Percentiles rank a stretch among this genome's conserved stretches.
phyloP scores from a whole-genome alignment of 2,329 filamentous ascomycete genomes.

The Hypomyces rosellus region DNA sequence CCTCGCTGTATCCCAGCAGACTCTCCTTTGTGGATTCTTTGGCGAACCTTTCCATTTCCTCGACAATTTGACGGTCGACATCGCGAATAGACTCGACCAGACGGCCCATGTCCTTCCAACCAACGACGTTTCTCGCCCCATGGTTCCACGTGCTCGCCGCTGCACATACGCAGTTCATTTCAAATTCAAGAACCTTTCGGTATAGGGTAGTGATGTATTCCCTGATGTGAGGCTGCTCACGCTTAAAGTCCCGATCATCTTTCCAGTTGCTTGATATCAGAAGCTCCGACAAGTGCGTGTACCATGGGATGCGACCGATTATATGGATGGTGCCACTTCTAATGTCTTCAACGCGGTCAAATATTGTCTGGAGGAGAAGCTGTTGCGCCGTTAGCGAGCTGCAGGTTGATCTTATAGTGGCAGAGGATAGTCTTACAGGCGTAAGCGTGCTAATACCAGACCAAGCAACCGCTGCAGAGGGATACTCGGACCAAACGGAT shows the following conservation, averaged over 20 bases:
- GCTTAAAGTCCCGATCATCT: constrained; percentile 18
- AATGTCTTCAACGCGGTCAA: constrained; percentile 23
- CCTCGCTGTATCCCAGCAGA: constrained; percentile 14
- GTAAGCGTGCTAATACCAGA: constrained; percentile 31
- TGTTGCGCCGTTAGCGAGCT: constrained; percentile 11
- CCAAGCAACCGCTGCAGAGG: constrained; percentile 28
- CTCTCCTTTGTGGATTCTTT: constrained; percentile 12
- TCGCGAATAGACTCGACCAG: constrained; percentile 22
- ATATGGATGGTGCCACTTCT: constrained; percentile 25
- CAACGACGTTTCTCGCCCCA: constrained; percentile 30
- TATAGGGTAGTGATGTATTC: constrained; percentile 24
- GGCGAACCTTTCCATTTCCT: constrained; percentile 18
- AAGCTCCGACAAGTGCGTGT: constrained; percentile 26
- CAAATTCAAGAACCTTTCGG: constrained; percentile 29
- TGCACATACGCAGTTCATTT: constrained; percentile 35
- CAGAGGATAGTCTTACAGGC: constrained; percentile 21
- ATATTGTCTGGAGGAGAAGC: constrained; percentile 31
- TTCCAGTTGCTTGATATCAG: constrained; percentile 20
- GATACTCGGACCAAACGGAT: constrained; percentile 19
- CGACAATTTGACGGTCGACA: constrained; percentile 20
- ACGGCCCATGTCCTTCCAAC: constrained; percentile 25
- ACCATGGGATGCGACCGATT: constrained; percentile 28
- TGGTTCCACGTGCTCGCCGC: constrained; percentile 31
- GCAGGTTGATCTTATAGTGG: not conserved
- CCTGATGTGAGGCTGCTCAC: constrained; percentile 15